Base-by-base conservation (phyloP, 352 stramenopile genomes). In the Phytophthora pistaciae region DNA sequence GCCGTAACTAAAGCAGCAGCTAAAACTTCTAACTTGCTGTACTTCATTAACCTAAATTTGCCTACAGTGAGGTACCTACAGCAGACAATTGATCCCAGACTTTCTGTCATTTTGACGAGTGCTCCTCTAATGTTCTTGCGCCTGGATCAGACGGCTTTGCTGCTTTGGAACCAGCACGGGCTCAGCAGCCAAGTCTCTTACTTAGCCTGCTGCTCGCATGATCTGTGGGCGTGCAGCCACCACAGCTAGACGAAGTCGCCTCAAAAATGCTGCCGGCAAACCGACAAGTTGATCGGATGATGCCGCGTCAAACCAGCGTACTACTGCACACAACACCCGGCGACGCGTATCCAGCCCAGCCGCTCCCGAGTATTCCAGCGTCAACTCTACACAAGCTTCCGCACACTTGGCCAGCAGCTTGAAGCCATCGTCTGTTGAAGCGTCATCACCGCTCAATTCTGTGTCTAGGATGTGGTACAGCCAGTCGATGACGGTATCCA, bases 191-290 rank as follows among this genome's bases (percentile, higher is more conserved):
- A 29, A 29, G 25, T 29, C 25, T 29, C 25, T 2, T n/a, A n/a
- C n/a, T 48, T 48, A 48, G 6, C 20, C n/a, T 58, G 25, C 4
- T 9, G 1, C 6, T 20, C 33, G 56, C 13, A 46, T 8, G 20
- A 64, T 16, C 8, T 64, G 53, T 5, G 71, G 70, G n/a, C 67
- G 61, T 46, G 74, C 59, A 38, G 61, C 67, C 5, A 84, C 60
- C 9, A 84, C 67, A 6, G 71, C 74, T 29, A 68, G 46, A 2
- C 77, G 74, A 58, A 84, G 64, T 31, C 49, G 64, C 23, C 77
- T 70, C 44, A 84, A 64, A 49, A 80, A 78, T 49, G 13, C 66
- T 21, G 18, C 64, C 8, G 40, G 40, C 18, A 48, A 16, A 6
- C 14, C 14, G 14, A 48, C 18, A 21, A 48, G 40, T 20, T 48